A percentile compares a stretch with the other conserved stretches of the same genome.
These are phyloP conservation scores for Croton setiger DNA, from an alignment of 441 rosid species.

Conservation along the genomic window DNA sequence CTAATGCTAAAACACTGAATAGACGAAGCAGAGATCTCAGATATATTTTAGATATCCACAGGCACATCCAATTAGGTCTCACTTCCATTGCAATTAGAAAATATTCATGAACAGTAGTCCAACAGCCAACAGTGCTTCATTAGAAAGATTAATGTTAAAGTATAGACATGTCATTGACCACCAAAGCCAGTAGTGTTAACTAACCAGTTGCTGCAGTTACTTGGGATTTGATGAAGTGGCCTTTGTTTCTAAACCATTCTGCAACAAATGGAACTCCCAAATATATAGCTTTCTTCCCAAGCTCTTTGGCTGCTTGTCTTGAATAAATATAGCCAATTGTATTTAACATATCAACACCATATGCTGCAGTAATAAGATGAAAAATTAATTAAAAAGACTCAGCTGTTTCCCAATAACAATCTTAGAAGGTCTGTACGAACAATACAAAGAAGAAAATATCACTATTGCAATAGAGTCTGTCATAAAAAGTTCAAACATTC, in stretches of 20 bases:
- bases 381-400: slow-evolving; percentile 13
- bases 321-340: slow-evolving; percentile 93
- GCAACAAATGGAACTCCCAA: slow-evolving; percentile 88
- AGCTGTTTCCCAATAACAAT: background rate
- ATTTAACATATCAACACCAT: slow-evolving; percentile 89
- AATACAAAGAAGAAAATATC: slow-evolving; percentile 1
- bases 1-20: background rate
- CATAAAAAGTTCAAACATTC: background rate
- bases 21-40: background rate
- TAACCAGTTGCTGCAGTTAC: slow-evolving; percentile 96
- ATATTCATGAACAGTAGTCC: background rate
- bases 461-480: background rate
- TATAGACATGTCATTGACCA: slow-evolving; percentile 13
- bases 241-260: slow-evolving; percentile 98
- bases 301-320: slow-evolving; percentile 94
- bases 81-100: background rate
- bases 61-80: background rate
- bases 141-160: slow-evolving; percentile 3
- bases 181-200: slow-evolving; percentile 21
- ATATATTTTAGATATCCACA: background rate
- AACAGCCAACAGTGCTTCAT: slow-evolving; percentile 9
- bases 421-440: background rate
- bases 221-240: slow-evolving; percentile 90
- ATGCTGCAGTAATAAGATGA: slow-evolving; percentile 52
- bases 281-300: slow-evolving; percentile 78